Percentiles rank a stretch among this genome's conserved stretches.
phyloP scores from a whole-genome alignment of 73 alveolate species.

The Stentor coeruleus region DNA sequence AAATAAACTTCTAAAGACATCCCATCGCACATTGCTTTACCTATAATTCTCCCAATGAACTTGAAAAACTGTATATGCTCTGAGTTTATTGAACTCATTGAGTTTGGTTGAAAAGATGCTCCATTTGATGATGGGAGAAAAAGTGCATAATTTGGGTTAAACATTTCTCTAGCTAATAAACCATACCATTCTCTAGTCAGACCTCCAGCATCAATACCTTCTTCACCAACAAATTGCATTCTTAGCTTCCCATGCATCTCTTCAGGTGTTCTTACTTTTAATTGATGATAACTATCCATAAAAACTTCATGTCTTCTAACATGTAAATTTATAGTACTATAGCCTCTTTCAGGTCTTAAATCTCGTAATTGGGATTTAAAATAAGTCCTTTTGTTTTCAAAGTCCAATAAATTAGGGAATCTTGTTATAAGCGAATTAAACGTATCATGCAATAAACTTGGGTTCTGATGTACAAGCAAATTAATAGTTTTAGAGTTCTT shows the following conservation, averaged over 20 bases:
- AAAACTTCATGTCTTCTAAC: slow-evolving; percentile 65
- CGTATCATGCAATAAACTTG: not conserved
- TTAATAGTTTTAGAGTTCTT: not conserved
- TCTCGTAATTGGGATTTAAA: slow-evolving; percentile 62
- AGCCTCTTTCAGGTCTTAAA: slow-evolving; percentile 33
- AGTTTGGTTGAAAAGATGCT: slow-evolving; percentile 55
- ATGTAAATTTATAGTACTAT: slow-evolving; percentile 37
- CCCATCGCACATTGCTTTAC: slow-evolving; percentile 74
- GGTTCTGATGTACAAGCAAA: slow-evolving; percentile 9
- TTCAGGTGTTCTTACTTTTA: slow-evolving; percentile 46
- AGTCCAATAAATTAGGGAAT: slow-evolving; percentile 55
- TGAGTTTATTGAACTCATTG: slow-evolving; percentile 37
- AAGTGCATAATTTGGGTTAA: slow-evolving; percentile 94
- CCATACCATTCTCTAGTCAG: slow-evolving; percentile 98
- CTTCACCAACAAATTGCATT: slow-evolving; percentile 83
- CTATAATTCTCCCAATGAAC: slow-evolving; percentile 98
- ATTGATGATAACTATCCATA: slow-evolving; percentile 64
- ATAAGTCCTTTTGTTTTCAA: slow-evolving; percentile 72
- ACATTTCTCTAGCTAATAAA: slow-evolving; percentile 95
- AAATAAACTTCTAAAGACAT: slow-evolving; percentile 79
- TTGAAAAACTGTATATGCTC: slow-evolving; percentile 93
- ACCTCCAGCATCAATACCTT: slow-evolving; percentile 99
- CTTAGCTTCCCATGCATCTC: slow-evolving; percentile 58
- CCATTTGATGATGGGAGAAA: slow-evolving; percentile 64
- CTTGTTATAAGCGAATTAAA: not conserved